Conservation (phyloP, 75 land plant genomes). For the Cryptomeria japonica region DNA sequence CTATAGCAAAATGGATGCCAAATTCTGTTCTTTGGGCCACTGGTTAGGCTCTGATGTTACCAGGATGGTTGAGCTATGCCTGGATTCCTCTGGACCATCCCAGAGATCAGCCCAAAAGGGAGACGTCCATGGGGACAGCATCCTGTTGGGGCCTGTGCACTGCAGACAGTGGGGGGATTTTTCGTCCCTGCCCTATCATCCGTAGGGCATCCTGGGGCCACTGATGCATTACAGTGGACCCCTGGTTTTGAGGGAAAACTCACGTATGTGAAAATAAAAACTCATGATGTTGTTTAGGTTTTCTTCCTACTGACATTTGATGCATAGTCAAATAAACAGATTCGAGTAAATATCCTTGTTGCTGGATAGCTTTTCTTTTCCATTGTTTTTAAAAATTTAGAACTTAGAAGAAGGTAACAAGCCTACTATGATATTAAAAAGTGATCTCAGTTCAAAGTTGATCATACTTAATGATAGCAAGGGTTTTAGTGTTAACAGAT, state of each 20-base stretch:
- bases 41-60: too few relatives aligned
- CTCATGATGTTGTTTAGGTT: background rate
- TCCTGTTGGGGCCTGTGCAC: too few relatives aligned
- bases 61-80: too few relatives aligned
- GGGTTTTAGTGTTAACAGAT: background rate
- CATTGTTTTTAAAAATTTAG: background rate
- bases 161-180: too few relatives aligned
- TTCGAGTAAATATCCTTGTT: background rate
- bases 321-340: background rate
- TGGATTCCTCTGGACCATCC: too few relatives aligned
- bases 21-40: too few relatives aligned
- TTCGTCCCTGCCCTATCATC: too few relatives aligned
- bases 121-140: too few relatives aligned
- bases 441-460: background rate
- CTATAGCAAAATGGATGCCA: too few relatives aligned
- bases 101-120: too few relatives aligned
- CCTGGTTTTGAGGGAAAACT: background rate
- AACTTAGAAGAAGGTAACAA: background rate
- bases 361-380: background rate
- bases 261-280: background rate
- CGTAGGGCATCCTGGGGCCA: too few relatives aligned
- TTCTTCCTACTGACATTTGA: background rate
- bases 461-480: background rate
- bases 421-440: background rate
- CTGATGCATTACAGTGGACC: too few relatives aligned